A percentile compares a stretch with the other conserved stretches of the same genome.
Evolutionary conservation across 768 basidiomycete genomes (phyloP).

Genomic region (Collybia nuda): DNA sequence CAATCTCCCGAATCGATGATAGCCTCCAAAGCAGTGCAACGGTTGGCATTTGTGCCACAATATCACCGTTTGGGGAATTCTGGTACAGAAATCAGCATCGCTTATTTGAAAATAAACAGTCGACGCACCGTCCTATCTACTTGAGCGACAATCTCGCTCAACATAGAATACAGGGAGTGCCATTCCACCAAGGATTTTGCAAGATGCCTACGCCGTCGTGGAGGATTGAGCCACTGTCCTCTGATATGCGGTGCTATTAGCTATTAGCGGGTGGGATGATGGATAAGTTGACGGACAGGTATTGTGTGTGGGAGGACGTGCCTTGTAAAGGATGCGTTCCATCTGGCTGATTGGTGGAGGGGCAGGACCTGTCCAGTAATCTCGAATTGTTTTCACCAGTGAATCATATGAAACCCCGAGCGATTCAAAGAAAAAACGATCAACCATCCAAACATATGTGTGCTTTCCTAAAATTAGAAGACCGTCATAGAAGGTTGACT

Average conservation of each 20-base stretch:
- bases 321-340: slow-evolving; percentile 43
- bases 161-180: slow-evolving; percentile 59
- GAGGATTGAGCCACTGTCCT: slow-evolving; percentile 67
- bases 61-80: slow-evolving; percentile 29
- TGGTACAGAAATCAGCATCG: slow-evolving; percentile 12
- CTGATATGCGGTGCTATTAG: slow-evolving; percentile 57
- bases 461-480: slow-evolving; percentile 51
- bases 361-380: slow-evolving; percentile 35
- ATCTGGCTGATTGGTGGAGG: slow-evolving; percentile 37
- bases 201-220: slow-evolving; percentile 63
- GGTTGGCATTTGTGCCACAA: slow-evolving; percentile 42
- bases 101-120: slow-evolving; percentile 2
- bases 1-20: slow-evolving; percentile 59
- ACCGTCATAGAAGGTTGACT: slow-evolving; percentile 63
- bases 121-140: slow-evolving; percentile 28
- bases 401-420: slow-evolving; percentile 53
- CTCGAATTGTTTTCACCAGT: slow-evolving; percentile 36
- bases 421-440: slow-evolving; percentile 65
- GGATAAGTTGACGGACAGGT: slow-evolving; percentile 7
- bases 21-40: slow-evolving; percentile 60
- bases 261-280: slow-evolving; percentile 30
- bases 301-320: slow-evolving; percentile 16
- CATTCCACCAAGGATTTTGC: slow-evolving; percentile 65
- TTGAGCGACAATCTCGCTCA: slow-evolving; percentile 30
- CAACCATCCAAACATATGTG: slow-evolving; percentile 53